phyloP scores from a whole-genome alignment of 352 stramenopile species.

The Phytophthora hybrid region DNA sequence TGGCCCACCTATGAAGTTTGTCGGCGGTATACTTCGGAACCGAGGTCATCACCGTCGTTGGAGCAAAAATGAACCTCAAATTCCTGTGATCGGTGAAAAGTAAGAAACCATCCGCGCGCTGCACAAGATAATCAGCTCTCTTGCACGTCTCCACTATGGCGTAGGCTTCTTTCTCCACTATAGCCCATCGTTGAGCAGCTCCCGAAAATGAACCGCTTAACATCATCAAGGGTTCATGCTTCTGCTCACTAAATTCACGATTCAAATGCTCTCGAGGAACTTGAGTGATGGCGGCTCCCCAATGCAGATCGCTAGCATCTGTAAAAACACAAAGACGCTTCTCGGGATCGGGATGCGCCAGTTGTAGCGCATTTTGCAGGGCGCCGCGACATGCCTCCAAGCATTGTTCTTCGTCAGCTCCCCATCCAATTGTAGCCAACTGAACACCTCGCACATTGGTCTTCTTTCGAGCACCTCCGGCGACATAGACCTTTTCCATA shows the following conservation, averaged over 20 bases:
- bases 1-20: slow-evolving; percentile 25
- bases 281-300: slow-evolving; percentile 20
- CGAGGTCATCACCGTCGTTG: background rate
- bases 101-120: slow-evolving; percentile 17
- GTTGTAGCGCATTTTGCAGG: slow-evolving; percentile 4
- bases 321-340: slow-evolving; percentile 14
- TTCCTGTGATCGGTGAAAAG: slow-evolving; percentile 33
- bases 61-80: slow-evolving; percentile 27
- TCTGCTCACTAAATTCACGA: slow-evolving; percentile 7
- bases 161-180: slow-evolving; percentile 35
- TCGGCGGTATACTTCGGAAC: slow-evolving; percentile 4
- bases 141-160: slow-evolving; percentile 26
- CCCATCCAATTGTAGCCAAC: slow-evolving; percentile 12
- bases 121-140: slow-evolving; percentile 24
- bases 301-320: slow-evolving; percentile 19
- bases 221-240: slow-evolving; percentile 12
- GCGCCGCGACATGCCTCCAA: slow-evolving; percentile 1
- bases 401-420: background rate
- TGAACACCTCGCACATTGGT: background rate
- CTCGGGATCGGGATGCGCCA: slow-evolving; percentile 12
- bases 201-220: slow-evolving; percentile 15
- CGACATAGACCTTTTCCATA: slow-evolving; percentile 21
- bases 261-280: slow-evolving; percentile 8
- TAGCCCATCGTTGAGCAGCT: slow-evolving; percentile 13
- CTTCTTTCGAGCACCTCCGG: slow-evolving; percentile 1